Evolutionary conservation across 2,329 filamentous ascomycete species (phyloP).

Genomic region (Triangularia setosa): DNA sequence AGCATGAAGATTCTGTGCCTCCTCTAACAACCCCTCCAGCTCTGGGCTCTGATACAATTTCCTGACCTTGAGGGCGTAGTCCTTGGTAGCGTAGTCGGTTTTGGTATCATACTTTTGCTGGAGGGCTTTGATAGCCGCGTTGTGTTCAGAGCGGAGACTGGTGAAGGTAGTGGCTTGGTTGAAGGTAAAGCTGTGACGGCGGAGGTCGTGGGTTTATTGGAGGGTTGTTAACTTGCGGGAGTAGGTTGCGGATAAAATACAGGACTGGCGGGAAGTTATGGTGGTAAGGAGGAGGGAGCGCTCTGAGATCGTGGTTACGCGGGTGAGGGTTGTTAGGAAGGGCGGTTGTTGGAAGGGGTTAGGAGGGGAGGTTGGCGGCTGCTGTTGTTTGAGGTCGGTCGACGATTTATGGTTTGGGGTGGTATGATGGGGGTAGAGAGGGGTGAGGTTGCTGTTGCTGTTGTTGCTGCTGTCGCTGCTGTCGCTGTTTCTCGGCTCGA

Average conservation of each 20-base stretch:
- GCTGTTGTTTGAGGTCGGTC: background rate
- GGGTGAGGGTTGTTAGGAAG: background rate
- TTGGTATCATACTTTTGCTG: background rate
- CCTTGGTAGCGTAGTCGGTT: no score
- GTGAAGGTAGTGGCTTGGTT: background rate
- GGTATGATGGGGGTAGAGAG: no score
- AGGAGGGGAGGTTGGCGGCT: no score
- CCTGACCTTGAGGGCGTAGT: constrained; percentile 12
- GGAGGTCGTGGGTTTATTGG: background rate
- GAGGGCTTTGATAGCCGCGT: background rate
- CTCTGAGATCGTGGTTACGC: background rate
- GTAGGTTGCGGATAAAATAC: background rate
- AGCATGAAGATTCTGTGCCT: constrained; percentile 32
- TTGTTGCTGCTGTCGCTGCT: no score
- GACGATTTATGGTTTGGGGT: no score
- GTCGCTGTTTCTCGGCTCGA: no score
- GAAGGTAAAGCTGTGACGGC: background rate
- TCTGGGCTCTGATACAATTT: constrained; percentile 31
- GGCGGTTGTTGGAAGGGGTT: no score
- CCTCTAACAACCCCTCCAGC: constrained; percentile 35
- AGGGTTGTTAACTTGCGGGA: background rate
- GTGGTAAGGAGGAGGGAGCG: background rate
- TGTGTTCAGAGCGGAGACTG: background rate
- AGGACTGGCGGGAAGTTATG: background rate
- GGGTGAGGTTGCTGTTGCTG: background rate